Base-by-base conservation (phyloP, 164 flowering plant genomes). In the Umbilicus rupestris region DNA sequence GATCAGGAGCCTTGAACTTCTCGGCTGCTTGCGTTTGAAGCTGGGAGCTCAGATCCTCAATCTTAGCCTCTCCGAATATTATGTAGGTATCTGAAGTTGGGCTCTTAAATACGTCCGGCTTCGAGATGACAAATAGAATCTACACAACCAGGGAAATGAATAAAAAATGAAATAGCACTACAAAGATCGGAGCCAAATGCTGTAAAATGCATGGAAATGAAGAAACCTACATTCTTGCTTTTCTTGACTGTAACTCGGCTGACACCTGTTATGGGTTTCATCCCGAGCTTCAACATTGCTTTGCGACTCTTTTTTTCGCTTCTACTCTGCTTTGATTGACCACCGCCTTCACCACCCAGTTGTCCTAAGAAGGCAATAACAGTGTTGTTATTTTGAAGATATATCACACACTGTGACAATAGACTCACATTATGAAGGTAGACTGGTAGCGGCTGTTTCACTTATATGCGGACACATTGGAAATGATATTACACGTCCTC, bases 291-390 rank as follows among this genome's bases (percentile, higher is more conserved):
- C 68, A 82, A 39, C 85, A 82, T 80, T 63, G 83, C 83, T 59
- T 82, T 82, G 33, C 85, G 80, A 68, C 82, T 78, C 71, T 82
- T 82, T 76, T 82, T 82, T 39, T 82, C 85, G 66, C 85, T 82
- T 69, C 83, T 77, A 70, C 80, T 82, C 55, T 80, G 83, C 71
- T 78, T 82, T 44, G 85, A 80, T 75, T 79, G 70, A 67, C 80
- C 80, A 64, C 76, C 68, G 24, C 28, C 80, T 49, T 78, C 85
- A 58, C 77, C 81, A 39, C 70, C 78, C 19, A 60, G 74, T 64
- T 65, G 68, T 62, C 72, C 80, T 76, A 69, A 30, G 14, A 26
- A 39, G 7, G 33, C 7, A 49, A 63, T 10, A 37, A 7, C 37
- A 35, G 37, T 35, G 44, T n/a, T 2, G 44, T 41, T 41, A 41